Conservation (phyloP, 352 stramenopile genomes). For the Globisporangium nodosum region DNA sequence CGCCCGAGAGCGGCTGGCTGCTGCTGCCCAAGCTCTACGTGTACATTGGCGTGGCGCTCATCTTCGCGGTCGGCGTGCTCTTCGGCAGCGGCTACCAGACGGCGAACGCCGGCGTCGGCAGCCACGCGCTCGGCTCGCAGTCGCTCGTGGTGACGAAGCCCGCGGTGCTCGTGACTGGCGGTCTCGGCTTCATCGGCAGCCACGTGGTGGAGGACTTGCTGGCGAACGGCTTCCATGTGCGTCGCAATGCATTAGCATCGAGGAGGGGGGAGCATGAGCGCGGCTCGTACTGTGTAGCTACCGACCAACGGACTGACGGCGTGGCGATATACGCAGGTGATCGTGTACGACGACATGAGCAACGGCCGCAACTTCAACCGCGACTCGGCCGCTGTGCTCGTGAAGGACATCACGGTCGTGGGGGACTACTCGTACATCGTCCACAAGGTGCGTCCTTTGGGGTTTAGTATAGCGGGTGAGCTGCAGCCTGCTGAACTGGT, state of each 20-base stretch:
- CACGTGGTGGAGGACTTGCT: slow-evolving; percentile 81
- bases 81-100: slow-evolving; percentile 66
- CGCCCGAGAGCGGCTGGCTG: slow-evolving; percentile 60
- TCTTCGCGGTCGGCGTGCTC: slow-evolving; percentile 61
- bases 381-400: slow-evolving; percentile 54
- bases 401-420: slow-evolving; percentile 83
- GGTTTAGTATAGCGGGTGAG: background rate
- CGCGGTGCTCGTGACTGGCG: slow-evolving; percentile 74
- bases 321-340: slow-evolving; percentile 30
- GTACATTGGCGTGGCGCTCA: slow-evolving; percentile 54
- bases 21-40: slow-evolving; percentile 65
- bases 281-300: too few species aligned
- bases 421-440: slow-evolving; percentile 77
- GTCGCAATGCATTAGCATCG: slow-evolving; percentile 2
- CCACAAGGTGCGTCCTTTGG: slow-evolving; percentile 42
- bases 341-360: slow-evolving; percentile 87
- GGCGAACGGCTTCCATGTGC: slow-evolving; percentile 68
- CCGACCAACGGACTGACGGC: background rate
- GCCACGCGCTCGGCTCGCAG: slow-evolving; percentile 18
- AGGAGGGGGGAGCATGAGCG: background rate
- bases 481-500: background rate
- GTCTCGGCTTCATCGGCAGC: slow-evolving; percentile 81
- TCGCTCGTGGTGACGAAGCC: slow-evolving; percentile 30
- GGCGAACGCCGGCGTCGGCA: slow-evolving; percentile 19
- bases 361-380: slow-evolving; percentile 86